Evolutionary conservation across 352 stramenopile genomes (phyloP).

Genomic region (Phytophthora pseudosyringae): DNA sequence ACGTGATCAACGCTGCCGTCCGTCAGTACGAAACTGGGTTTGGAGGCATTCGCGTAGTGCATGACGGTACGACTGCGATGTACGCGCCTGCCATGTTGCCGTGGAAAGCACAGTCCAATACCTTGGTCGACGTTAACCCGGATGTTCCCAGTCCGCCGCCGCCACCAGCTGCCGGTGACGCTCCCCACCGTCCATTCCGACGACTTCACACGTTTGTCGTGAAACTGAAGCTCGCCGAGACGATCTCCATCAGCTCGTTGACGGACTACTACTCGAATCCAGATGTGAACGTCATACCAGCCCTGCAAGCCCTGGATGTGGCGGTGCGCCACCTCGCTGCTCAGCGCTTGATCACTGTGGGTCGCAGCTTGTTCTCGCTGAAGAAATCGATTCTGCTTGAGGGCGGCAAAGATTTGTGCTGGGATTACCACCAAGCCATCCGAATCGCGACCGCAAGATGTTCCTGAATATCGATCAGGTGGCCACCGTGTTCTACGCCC

Average conservation of each 20-base stretch:
- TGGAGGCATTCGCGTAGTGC: constrained; percentile 51
- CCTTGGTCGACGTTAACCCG: constrained; percentile 56
- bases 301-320: constrained; percentile 72
- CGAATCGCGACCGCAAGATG: constrained; percentile 57
- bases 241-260: constrained; percentile 47
- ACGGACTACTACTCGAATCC: constrained; percentile 49
- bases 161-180: not conserved
- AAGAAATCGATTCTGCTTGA: constrained; percentile 46
- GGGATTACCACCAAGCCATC: constrained; percentile 77
- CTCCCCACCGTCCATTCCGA: constrained; percentile 18
- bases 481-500: constrained; percentile 68
- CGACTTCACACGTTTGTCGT: constrained; percentile 58
- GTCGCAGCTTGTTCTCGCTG: constrained; percentile 73
- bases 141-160: constrained; percentile 21
- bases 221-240: constrained; percentile 64
- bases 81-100: constrained; percentile 11
- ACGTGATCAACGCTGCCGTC: constrained; percentile 63
- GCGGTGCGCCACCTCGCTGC: constrained; percentile 59
- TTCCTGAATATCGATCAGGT: constrained; percentile 78
- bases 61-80: constrained; percentile 63
- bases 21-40: constrained; percentile 48
- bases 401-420: constrained; percentile 70
- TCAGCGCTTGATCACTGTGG: constrained; percentile 60
- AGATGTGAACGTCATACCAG: constrained; percentile 58
- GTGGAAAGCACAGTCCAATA: too few species aligned